Percentiles rank a stretch among this genome's conserved stretches.
These are phyloP conservation scores for Corymbia citriodora DNA, from an alignment of 441 rosid genomes.

Conservation along the genomic window DNA sequence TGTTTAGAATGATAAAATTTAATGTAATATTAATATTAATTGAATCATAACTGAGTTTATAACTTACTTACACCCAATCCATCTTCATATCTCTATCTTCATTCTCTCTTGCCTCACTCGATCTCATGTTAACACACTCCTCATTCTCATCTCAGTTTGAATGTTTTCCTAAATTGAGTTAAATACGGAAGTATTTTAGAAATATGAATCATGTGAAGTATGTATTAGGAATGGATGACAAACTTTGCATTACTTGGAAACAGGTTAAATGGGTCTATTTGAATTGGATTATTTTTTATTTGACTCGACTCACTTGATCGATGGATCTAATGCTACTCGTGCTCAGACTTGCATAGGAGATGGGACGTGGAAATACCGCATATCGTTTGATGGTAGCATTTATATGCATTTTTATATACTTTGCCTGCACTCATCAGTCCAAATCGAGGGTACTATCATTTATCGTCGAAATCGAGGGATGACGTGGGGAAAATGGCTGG, in stretches of 20 bases:
- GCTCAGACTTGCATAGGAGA: neutral
- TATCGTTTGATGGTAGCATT: neutral
- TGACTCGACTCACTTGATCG: rapidly evolving
- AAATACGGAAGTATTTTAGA: neutral
- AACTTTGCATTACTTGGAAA: neutral
- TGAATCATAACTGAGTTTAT: too few relatives aligned
- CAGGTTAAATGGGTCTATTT: neutral
- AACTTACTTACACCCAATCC: neutral
- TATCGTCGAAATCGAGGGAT: neutral
- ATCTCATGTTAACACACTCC: neutral
- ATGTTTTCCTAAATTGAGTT: neutral
- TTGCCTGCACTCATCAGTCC: neutral
- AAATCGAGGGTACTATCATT: neutral
- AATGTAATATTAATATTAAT: too few relatives aligned
- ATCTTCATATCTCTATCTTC: neutral
- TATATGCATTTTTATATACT: neutral
- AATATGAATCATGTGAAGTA: neutral
- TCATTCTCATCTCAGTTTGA: rapidly evolving
- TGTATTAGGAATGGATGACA: rapidly evolving
- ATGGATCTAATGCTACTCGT: neutral
- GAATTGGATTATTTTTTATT: neutral
- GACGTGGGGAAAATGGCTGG: neutral
- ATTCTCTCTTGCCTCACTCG: neutral
- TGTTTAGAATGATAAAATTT: neutral
- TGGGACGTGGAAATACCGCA: neutral